These are phyloP conservation scores for Zymoseptoria ardabiliae DNA, from an alignment of 2,329 filamentous ascomycete genomes.

Conservation along the genomic window DNA sequence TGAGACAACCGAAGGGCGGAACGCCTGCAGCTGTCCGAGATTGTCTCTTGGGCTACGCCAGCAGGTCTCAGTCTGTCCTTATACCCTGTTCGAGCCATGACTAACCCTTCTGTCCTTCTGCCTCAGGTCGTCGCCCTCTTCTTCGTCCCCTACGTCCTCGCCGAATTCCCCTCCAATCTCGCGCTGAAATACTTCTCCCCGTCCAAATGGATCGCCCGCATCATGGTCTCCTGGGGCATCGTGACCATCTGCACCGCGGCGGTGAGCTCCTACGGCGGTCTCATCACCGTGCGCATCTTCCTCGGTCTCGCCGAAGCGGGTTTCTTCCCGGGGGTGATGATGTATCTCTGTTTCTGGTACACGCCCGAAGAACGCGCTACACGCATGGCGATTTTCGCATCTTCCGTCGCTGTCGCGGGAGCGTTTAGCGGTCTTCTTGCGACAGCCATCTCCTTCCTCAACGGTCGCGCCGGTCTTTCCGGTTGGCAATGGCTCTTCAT, in stretches of 20 bases:
- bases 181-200: slow-evolving; percentile 63
- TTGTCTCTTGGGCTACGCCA: too few relatives aligned
- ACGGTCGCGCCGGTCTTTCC: slow-evolving; percentile 23
- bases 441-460: slow-evolving; percentile 31
- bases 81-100: too few relatives aligned
- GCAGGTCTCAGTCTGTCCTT: too few relatives aligned
- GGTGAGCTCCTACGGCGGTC: slow-evolving; percentile 53
- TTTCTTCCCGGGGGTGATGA: slow-evolving; percentile 64
- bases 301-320: slow-evolving; percentile 50
- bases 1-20: too few relatives aligned
- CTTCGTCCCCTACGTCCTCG: slow-evolving; percentile 67
- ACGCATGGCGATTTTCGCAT: slow-evolving; percentile 67
- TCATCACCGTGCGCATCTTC: slow-evolving; percentile 63
- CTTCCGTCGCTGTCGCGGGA: slow-evolving; percentile 65
- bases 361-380: slow-evolving; percentile 63
- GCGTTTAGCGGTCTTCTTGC: slow-evolving; percentile 56
- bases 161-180: slow-evolving; percentile 58
- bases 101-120: too few relatives aligned
- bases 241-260: slow-evolving; percentile 55
- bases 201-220: slow-evolving; percentile 46
- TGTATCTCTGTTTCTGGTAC: slow-evolving; percentile 58
- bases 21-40: too few relatives aligned
- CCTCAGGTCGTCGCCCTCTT: slow-evolving; percentile 66
- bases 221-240: slow-evolving; percentile 60
- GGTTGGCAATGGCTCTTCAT: slow-evolving; percentile 25